phyloP scores from a whole-genome alignment of 2,329 filamentous ascomycete species.

The Colletotrichum truncatum region DNA sequence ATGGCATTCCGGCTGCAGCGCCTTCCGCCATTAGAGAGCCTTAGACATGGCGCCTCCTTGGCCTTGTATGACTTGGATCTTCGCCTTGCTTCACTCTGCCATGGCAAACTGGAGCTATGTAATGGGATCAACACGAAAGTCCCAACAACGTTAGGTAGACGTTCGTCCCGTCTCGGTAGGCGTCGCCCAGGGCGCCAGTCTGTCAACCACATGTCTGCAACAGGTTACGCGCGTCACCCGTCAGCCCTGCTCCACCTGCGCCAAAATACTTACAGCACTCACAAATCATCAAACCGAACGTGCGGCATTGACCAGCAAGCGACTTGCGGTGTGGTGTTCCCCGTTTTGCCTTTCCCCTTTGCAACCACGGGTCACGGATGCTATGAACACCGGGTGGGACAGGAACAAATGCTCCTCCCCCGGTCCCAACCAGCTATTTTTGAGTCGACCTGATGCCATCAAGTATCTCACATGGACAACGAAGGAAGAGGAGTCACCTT shows the following conservation, averaged over 20 bases:
- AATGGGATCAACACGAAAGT: constrained; percentile 12
- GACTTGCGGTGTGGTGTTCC: not conserved
- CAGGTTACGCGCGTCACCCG: constrained; percentile 25
- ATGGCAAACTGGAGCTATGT: constrained; percentile 5
- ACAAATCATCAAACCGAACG: constrained; percentile 8
- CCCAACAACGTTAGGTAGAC: constrained; percentile 22
- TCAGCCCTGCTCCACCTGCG: constrained; percentile 20
- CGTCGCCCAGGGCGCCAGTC: constrained; percentile 15
- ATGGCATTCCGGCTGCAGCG: constrained; percentile 7
- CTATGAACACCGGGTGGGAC: not conserved
- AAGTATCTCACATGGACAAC: not conserved
- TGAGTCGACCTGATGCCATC: not conserved
- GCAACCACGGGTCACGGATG: not conserved
- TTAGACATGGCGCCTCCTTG: constrained; percentile 1
- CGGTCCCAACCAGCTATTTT: constrained; percentile 2
- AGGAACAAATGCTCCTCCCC: constrained; percentile 16
- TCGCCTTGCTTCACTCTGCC: not conserved
- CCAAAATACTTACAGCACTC: constrained; percentile 3
- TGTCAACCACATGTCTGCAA: constrained; percentile 25
- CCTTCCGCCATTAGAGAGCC: constrained; percentile 10
- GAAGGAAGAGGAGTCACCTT: not conserved
- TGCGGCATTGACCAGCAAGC: constrained; percentile 6
- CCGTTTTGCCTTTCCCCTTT: not conserved
- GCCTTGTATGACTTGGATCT: not conserved
- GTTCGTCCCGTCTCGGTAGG: constrained; percentile 29